These are phyloP conservation scores for Aethionema arabicum DNA, from an alignment of 345 rosid genomes.

Conservation along the genomic window DNA sequence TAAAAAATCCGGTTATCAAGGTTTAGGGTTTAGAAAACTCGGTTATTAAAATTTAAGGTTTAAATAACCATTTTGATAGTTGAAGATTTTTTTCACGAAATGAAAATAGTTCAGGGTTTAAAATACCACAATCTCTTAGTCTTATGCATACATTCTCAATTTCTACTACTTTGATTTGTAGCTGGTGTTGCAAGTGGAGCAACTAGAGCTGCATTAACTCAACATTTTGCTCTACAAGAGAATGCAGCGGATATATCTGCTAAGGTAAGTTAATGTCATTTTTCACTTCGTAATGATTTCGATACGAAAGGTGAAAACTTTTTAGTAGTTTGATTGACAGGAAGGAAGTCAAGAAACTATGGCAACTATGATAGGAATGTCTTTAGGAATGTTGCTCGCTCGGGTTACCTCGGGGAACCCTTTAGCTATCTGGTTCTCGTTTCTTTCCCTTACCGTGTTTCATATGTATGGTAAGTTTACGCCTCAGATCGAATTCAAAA, in stretches of 20 bases:
- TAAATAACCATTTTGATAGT: too few relatives aligned
- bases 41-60: too few relatives aligned
- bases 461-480: slow-evolving; percentile 86
- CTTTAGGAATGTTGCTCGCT: slow-evolving; percentile 85
- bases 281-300: slow-evolving; percentile 13
- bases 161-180: slow-evolving; percentile 30
- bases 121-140: too few relatives aligned
- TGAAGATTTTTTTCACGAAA: too few relatives aligned
- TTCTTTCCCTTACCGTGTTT: slow-evolving; percentile 76
- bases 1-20: too few relatives aligned
- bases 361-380: slow-evolving; percentile 97
- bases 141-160: neutral
- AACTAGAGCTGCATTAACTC: slow-evolving; percentile 96
- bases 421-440: slow-evolving; percentile 72
- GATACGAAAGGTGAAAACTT: neutral
- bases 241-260: slow-evolving; percentile 97
- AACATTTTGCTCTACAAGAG: slow-evolving; percentile 91
- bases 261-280: slow-evolving; percentile 48
- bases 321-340: slow-evolving; percentile 33
- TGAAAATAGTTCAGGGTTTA: too few relatives aligned
- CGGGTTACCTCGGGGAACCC: slow-evolving; percentile 73
- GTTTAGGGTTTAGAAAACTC: too few relatives aligned
- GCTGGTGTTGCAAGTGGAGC: slow-evolving; percentile 99
- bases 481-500: too few relatives aligned
- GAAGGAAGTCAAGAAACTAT: slow-evolving; percentile 97